These are phyloP conservation scores for Hypoxylon lienhwacheense DNA, from an alignment of 495 filamentous ascomycete species.

Conservation along the genomic window DNA sequence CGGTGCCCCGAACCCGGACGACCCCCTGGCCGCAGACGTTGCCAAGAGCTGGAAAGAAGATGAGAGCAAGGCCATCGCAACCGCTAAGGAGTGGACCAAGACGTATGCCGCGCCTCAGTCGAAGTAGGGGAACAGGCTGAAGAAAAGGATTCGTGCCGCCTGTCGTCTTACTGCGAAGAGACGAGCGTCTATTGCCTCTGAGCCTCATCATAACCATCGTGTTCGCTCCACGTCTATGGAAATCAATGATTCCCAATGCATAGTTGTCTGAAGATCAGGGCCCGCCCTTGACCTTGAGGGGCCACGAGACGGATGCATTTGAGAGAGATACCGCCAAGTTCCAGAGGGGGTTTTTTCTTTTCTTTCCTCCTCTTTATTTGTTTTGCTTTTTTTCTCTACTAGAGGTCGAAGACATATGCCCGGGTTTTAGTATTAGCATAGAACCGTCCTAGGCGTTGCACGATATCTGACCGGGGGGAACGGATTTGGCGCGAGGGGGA, in stretches of 20 bases:
- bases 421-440: slow-evolving; percentile 10
- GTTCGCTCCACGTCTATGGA: no score
- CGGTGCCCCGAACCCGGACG: slow-evolving; percentile 95
- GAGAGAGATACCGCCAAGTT: no score
- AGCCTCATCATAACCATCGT: background rate
- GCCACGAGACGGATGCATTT: no score
- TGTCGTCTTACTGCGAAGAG: background rate
- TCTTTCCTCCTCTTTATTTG: no score
- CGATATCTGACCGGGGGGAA: background rate
- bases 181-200: background rate
- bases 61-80: slow-evolving; percentile 85
- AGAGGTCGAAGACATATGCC: no score
- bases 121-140: slow-evolving; percentile 23
- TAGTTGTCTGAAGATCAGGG: no score
- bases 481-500: slow-evolving; percentile 4
- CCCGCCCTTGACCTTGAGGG: no score
- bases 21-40: slow-evolving; percentile 94
- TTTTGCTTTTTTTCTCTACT: no score
- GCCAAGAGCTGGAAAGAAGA: slow-evolving; percentile 98
- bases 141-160: background rate
- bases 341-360: no score
- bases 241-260: no score
- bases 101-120: slow-evolving; percentile 60
- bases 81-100: slow-evolving; percentile 84
- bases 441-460: slow-evolving; percentile 10